phyloP scores from a whole-genome alignment of 2,329 filamentous ascomycete genomes.

The Basipetospora sp. region DNA sequence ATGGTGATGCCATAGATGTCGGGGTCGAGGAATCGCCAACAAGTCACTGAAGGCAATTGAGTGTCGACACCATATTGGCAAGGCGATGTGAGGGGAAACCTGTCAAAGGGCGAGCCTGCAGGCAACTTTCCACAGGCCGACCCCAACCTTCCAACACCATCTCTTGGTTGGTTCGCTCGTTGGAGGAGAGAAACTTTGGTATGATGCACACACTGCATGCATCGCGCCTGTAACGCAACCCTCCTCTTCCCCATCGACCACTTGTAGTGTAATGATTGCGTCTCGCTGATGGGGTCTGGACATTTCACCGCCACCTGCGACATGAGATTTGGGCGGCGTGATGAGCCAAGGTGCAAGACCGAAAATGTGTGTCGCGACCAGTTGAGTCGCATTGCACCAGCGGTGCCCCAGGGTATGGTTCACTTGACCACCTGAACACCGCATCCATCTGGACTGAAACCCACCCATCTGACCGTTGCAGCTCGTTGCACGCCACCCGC shows the following conservation, averaged over 20 bases:
- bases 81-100: too few species aligned
- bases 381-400: background rate
- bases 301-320: background rate
- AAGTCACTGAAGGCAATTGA: too few species aligned
- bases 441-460: background rate
- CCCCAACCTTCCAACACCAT: too few species aligned
- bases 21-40: too few species aligned
- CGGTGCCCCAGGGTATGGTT: background rate
- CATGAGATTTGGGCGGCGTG: background rate
- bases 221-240: background rate
- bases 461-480: too few species aligned
- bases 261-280: too few species aligned
- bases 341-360: background rate
- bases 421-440: conserved; percentile 2
- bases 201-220: conserved; percentile 4
- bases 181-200: background rate
- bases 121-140: too few species aligned
- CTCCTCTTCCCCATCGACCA: background rate
- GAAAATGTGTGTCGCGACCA: background rate
- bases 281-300: background rate
- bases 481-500: too few species aligned
- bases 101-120: too few species aligned
- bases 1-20: too few species aligned
- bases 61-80: too few species aligned
- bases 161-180: too few species aligned